Percentiles rank a stretch among this genome's conserved stretches.
Evolutionary conservation across 176 grass and related monocot species (phyloP).

Genomic region (Urochloa ruziziensis): DNA sequence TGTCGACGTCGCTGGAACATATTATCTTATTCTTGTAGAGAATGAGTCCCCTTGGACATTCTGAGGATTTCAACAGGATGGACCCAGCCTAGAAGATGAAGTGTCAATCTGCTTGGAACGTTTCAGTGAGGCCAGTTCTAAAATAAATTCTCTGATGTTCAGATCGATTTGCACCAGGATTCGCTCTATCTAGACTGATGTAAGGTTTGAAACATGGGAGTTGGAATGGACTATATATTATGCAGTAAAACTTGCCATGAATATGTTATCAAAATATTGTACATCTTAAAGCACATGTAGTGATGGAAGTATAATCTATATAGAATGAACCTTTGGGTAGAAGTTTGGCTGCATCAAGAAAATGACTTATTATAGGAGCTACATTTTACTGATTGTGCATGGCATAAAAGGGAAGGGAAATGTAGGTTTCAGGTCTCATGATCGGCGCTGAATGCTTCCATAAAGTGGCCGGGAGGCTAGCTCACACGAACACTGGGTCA

Average conservation of each 20-base stretch:
- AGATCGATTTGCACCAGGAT: neutral
- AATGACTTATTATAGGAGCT: too few relatives aligned
- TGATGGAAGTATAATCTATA: too few relatives aligned
- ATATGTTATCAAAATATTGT: too few relatives aligned
- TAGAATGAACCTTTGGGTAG: too few relatives aligned
- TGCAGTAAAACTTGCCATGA: neutral
- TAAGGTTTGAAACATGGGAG: neutral
- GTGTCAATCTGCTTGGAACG: neutral
- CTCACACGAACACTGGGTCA: slow-evolving; percentile 26
- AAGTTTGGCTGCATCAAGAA: too few relatives aligned
- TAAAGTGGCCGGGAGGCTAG: neutral
- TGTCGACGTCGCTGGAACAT: slow-evolving; percentile 8
- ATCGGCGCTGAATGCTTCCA: slow-evolving; percentile 16
- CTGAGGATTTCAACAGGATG: neutral
- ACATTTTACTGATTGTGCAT: too few relatives aligned
- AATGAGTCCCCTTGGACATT: slow-evolving; percentile 23
- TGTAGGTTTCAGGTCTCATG: slow-evolving; percentile 30
- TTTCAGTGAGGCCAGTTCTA: neutral
- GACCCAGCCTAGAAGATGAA: neutral
- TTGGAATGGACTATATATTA: neutral
- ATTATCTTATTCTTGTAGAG: slow-evolving; percentile 31
- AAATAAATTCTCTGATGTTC: neutral
- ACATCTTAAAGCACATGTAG: neutral
- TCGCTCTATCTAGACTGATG: neutral
- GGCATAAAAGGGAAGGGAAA: neutral